Evolutionary conservation across 192 early-diverging fungal genomes (phyloP), one percentile per base, ranked within the genome.

Genomic region (Coemansia sp.): DNA sequence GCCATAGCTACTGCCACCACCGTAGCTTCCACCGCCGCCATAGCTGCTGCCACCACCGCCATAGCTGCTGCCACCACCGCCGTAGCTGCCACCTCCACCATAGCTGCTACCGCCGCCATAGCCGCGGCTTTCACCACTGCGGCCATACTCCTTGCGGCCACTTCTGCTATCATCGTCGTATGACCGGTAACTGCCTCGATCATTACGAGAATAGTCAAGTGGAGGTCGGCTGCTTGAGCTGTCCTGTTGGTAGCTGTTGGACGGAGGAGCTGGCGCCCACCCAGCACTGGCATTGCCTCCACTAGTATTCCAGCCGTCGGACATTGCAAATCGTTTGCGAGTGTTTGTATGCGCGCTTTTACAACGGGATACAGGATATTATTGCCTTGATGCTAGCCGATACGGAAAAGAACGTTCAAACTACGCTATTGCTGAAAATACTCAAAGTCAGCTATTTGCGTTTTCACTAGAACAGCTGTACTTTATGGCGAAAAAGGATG

Each of bases 141-240:
- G 37, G 22, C 71, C 69, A 60, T 75, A 81, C 73, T 84, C 83
- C 72, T 86, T 88, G 77, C 84, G 85, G 39, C 84, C 86, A 27
- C 86, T 79, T 24, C 86, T 77, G 70, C 86, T 86, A 75, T 79
- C 71, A 38, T 88, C 86, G 39, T 86, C 85, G 43, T 88, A 88
- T 12, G 85, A 83, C 50, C 84, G 79, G 56, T 86, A 85, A 67
- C 75, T 81, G 58, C 87, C 86, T 63, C 76, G 76, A 15, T 73
- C 76, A 22, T 62, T 67, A 56, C 76, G 76, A 15, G 70, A 59
- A 25, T 70, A 56, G 64, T 61, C 60, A 43, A 56, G 63, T 12
- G 65, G 47, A n/a, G 66, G 45, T 14, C 63, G 62, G 52, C 56
- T 67, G 62, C 70, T 60, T 60, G 65, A 61, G 58, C 50, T 56